Percentiles rank a stretch among this genome's conserved stretches.
phyloP scores from a whole-genome alignment of 345 rosid genomes.

The Lepidium aucheri region DNA sequence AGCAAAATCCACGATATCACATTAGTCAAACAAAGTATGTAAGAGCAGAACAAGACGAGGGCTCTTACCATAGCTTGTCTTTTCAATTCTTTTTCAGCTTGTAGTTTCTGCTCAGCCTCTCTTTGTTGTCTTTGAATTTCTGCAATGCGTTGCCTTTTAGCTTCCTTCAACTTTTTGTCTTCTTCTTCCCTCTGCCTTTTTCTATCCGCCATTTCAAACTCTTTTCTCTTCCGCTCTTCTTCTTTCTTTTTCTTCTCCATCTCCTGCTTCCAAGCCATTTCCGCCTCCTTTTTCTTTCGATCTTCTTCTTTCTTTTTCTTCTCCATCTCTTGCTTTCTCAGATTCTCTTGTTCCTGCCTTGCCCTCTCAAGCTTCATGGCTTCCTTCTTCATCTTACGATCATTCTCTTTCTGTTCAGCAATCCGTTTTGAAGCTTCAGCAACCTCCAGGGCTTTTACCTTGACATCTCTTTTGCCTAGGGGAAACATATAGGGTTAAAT shows the following conservation, averaged over 20 bases:
- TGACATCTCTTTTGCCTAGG: conserved; percentile 79
- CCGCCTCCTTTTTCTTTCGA: conserved; percentile 65
- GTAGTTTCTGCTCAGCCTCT: conserved; percentile 35
- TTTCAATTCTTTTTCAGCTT: conserved; percentile 38
- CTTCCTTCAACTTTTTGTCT: conserved; percentile 36
- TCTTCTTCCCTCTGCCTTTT: conserved; percentile 46
- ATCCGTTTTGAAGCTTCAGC: conserved; percentile 81
- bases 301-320: conserved; percentile 76
- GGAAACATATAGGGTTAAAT: not conserved
- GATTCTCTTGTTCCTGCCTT: conserved; percentile 58
- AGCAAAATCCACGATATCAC: not conserved
- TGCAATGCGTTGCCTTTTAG: conserved; percentile 59
- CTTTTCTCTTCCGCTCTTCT: conserved; percentile 55
- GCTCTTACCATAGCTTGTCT: conserved; percentile 34
- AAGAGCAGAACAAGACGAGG: conserved; percentile 14
- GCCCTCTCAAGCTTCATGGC: conserved; percentile 76
- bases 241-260: conserved; percentile 70
- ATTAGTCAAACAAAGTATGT: not conserved
- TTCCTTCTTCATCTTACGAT: conserved; percentile 75
- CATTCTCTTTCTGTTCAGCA: conserved; percentile 80
- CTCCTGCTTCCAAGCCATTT: conserved; percentile 71
- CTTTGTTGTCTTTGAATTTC: conserved; percentile 47
- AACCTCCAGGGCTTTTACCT: conserved; percentile 84
- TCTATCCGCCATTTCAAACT: conserved; percentile 38
- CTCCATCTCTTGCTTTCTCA: conserved; percentile 54